A percentile compares a stretch with the other conserved stretches of the same genome.
These are phyloP conservation scores for Nicotiana otophora DNA, from an alignment of 257 asterid genomes.

Conservation along the genomic window DNA sequence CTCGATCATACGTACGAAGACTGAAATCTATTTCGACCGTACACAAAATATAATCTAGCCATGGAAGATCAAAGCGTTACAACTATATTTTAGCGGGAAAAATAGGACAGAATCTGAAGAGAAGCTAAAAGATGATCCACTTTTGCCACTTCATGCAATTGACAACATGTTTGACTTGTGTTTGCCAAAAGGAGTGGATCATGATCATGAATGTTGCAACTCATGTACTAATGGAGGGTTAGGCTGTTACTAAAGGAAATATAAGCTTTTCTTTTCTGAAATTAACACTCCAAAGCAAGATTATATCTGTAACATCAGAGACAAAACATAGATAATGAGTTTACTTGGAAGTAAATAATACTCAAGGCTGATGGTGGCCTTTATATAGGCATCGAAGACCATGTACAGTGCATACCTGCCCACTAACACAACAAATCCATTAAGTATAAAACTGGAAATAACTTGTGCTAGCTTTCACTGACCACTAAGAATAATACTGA, in stretches of 20 bases:
- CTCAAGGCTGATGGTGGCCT: not conserved
- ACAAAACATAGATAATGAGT: no score
- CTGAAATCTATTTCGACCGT: no score
- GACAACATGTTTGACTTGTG: constrained; percentile 22
- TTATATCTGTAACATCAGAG: no score
- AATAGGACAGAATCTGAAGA: constrained; percentile 23
- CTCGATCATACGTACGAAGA: no score
- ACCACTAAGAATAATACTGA: no score
- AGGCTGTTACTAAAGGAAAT: no score
- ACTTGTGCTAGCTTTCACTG: no score
- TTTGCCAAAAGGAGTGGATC: constrained; percentile 18
- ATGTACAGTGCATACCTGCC: not conserved
- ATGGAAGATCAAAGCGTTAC: constrained; percentile 14
- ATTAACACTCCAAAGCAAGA: no score
- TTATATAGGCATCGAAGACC: not conserved
- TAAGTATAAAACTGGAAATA: not conserved
- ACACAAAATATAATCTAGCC: no score
- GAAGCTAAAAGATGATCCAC: constrained; percentile 14
- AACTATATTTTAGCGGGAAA: constrained; percentile 23
- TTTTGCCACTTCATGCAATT: constrained; percentile 16
- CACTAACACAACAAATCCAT: not conserved
- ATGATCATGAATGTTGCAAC: constrained; percentile 22
- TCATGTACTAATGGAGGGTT: constrained; percentile 14
- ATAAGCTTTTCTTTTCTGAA: no score
- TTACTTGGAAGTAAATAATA: not conserved